A percentile compares a stretch with the other conserved stretches of the same genome.
phyloP scores from a whole-genome alignment of 2,329 filamentous ascomycete genomes.

The Pseudogymnoascus destructans region DNA sequence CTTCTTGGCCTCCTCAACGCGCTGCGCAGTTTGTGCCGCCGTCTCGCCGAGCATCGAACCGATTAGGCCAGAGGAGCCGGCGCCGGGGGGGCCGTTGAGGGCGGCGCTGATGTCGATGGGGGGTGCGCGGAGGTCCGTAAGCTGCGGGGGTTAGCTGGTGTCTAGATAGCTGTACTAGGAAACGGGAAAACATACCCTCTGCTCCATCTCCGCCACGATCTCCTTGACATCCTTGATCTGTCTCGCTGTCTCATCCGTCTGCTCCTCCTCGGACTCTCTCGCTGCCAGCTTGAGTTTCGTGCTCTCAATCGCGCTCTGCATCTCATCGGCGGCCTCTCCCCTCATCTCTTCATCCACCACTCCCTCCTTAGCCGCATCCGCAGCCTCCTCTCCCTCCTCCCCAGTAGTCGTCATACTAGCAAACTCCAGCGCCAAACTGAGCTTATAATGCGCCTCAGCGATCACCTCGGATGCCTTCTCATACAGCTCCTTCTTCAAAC shows the following conservation, averaged over 20 bases:
- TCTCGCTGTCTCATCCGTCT: conserved; percentile 44
- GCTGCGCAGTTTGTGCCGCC: conserved; percentile 45
- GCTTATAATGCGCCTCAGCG: conserved; percentile 91
- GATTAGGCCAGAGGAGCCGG: conserved; percentile 43
- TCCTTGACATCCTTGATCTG: conserved; percentile 64
- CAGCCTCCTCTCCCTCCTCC: conserved; percentile 36
- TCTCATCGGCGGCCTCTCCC: conserved; percentile 56
- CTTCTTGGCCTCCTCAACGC: conserved; percentile 60
- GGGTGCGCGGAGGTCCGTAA: conserved; percentile 54
- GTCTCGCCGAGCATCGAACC: conserved; percentile 51
- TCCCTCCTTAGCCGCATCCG: conserved; percentile 29
- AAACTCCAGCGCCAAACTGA: conserved; percentile 89
- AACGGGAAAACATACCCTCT: conserved; percentile 39
- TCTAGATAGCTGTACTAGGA: neutral
- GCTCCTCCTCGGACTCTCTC: conserved; percentile 53
- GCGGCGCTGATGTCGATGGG: conserved; percentile 45
- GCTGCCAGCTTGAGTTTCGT: conserved; percentile 57
- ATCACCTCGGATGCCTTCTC: conserved; percentile 70
- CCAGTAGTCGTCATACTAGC: conserved; percentile 59
- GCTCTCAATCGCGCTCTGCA: conserved; percentile 61
- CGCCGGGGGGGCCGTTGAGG: conserved; percentile 37
- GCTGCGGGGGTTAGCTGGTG: conserved; percentile 30
- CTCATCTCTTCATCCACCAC: conserved; percentile 55
- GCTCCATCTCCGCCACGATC: conserved; percentile 66
- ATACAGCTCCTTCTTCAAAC: conserved; percentile 67